Percentiles rank a stretch among this genome's conserved stretches.
Evolutionary conservation across 2,329 filamentous ascomycete genomes (phyloP).

Genomic region (Ophiostoma triangulosporum): DNA sequence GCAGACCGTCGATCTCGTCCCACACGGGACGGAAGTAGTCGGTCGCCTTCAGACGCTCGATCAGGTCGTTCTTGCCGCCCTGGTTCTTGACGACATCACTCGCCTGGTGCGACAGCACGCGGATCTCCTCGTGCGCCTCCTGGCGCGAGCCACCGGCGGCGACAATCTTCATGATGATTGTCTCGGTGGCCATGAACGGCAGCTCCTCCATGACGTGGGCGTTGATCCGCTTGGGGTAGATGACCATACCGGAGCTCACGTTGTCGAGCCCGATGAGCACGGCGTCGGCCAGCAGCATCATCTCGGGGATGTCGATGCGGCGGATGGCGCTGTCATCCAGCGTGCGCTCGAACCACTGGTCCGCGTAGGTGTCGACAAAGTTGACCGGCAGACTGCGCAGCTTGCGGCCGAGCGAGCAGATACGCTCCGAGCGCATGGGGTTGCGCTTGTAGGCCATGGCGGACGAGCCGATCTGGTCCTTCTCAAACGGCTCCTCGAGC

Average conservation of each 20-base stretch:
- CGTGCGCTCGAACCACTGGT: conserved; percentile 63
- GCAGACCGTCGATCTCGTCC: conserved; percentile 31
- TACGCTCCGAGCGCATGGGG: conserved; percentile 39
- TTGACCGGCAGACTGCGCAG: conserved; percentile 23
- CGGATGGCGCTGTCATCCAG: conserved; percentile 66
- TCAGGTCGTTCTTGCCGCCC: conserved; percentile 67
- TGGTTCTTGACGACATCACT: conserved; percentile 32
- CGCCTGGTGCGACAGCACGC: conserved; percentile 68
- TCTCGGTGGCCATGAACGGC: conserved; percentile 42
- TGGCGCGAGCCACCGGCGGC: conserved; percentile 59
- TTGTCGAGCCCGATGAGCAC: conserved; percentile 50
- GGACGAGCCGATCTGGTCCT: conserved; percentile 59
- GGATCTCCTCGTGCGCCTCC: conserved; percentile 77
- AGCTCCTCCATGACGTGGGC: conserved; percentile 59
- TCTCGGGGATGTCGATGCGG: conserved; percentile 50
- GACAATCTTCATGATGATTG: conserved; percentile 67
- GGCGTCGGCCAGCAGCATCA: conserved; percentile 54
- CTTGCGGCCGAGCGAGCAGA: conserved; percentile 29
- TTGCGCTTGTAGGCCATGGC: conserved; percentile 40
- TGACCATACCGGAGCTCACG: conserved; percentile 50
- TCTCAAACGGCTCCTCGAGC: conserved; percentile 73
- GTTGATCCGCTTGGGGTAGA: conserved; percentile 64
- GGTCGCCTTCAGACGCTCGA: conserved; percentile 59
- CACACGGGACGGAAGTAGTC: conserved; percentile 65
- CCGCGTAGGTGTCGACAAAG: conserved; percentile 51